Evolutionary conservation across 345 rosid genomes (phyloP).

Genomic region (Boechera divaricarpa): DNA sequence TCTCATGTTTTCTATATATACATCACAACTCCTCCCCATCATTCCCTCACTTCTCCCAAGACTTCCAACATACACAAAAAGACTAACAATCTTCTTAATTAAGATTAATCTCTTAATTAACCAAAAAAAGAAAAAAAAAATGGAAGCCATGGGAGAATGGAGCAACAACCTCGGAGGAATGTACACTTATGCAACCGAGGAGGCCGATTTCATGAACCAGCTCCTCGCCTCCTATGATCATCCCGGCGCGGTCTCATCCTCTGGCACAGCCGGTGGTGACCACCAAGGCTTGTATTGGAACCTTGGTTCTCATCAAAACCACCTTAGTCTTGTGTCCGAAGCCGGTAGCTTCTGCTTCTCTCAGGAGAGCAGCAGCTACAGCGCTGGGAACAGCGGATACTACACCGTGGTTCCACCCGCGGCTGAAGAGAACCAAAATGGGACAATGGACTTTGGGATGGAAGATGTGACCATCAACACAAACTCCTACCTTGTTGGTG

Average conservation of each 20-base stretch:
- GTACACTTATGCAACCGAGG: conserved; percentile 61
- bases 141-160: conserved; percentile 79
- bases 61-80: conserved; percentile 30
- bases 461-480: conserved; percentile 56
- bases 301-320: conserved; percentile 37
- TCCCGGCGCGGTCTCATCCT: conserved; percentile 41
- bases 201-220: conserved; percentile 79
- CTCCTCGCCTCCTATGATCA: conserved; percentile 55
- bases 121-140: conserved; percentile 14
- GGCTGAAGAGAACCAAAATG: conserved; percentile 45
- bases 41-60: conserved; percentile 40
- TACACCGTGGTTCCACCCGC: conserved; percentile 36
- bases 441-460: conserved; percentile 51
- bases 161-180: conserved; percentile 60
- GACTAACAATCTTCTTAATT: conserved; percentile 31
- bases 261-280: conserved; percentile 45
- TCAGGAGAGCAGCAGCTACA: conserved; percentile 52
- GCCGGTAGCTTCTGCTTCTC: conserved; percentile 45
- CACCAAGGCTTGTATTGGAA: conserved; percentile 47
- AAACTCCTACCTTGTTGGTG: conserved; percentile 54
- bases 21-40: conserved; percentile 28
- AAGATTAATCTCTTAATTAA: conserved; percentile 34
- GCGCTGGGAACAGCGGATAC: conserved; percentile 40
- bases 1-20: conserved; percentile 46
- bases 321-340: conserved; percentile 36